Evolutionary conservation across 2,329 filamentous ascomycete genomes (phyloP), one percentile per base, ranked within the genome.

Genomic region (Trichoderma afroharzianum): DNA sequence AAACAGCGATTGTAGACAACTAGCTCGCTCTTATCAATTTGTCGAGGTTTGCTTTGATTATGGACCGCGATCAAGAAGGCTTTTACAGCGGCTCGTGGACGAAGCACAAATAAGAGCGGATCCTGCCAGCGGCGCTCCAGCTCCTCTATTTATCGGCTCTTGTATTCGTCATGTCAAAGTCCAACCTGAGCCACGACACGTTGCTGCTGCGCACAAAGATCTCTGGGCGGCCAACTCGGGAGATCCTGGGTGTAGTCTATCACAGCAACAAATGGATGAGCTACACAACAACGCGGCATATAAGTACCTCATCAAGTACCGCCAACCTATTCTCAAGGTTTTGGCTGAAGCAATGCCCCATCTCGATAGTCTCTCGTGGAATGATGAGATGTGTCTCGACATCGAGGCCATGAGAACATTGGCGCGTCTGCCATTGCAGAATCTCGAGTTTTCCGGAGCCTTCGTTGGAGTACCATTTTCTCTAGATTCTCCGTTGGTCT

Each of bases 1-100:
- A 32, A 76, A 73, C 26, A 76, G 73, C 21, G 73, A 75, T 3
- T 76, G 71, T n/a, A 53, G 43, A 1, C 71, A 68, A 47, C 72
- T 76, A 1, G 72, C 72, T 12, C 69, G 62, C 12, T 73, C 68
- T 43, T 58, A 55, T n/a, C 68, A 76, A 18, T 76, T 73, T 47
- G 71, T 62, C 21, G 69, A 72, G 1, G 50, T 75, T 6, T 6
- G 30, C 1, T 74, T 76, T 24, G 71, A 76, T 33, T 72, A 72
- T 24, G 73, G 72, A 18, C 26, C 1, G 3, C 18, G 8, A 1
- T 33, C 69, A 39, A 4, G 21, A 32, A 24, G 11, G 15, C 33
- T 32, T 24, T 15, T 14, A 5, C 6, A 63, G 18, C 47, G 55
- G 28, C 50, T 58, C 18, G 5, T 43, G 33, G 36, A 15, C 2